Base-by-base conservation (phyloP, 768 basidiomycete genomes). In the Tulasnella sp. region DNA sequence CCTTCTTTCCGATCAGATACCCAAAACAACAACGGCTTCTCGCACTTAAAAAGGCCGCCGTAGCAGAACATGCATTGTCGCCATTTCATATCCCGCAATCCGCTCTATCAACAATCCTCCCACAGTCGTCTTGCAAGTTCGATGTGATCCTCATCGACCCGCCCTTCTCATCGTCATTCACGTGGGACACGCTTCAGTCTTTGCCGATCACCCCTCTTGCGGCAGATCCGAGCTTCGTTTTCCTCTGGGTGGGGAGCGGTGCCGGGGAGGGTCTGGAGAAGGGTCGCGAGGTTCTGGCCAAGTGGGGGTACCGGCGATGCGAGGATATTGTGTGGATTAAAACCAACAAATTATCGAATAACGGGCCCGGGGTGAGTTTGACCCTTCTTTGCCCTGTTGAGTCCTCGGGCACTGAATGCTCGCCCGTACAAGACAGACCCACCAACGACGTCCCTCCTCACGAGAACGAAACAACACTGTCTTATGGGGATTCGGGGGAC, bases 241-340 rank as follows among this genome's bases (percentile, higher is more conserved):
- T 95, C 69, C 75, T 99, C 58, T 98, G 95, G 95, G 92, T 96
- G 1, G 96, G 96, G 4, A 84, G 82, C 63, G 92, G 92, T 2
- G 86, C 87, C 4, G 84, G 85, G 2, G 90, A 89, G 51, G 96
- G 93, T 0, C 76, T 99, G 27, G 96, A 99, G 69, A 78, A 85
- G 32, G 96, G 96, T 0, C 74, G 94, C 32, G 95, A 97, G 70
- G 75, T 94, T 26, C 78, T 99, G 41, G 87, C 85, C 1, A 86
- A 82, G 70, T 99, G 95, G 94, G 96, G 95, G 3, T 95, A 92
- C 68, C 75, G 92, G 44, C 73, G 96, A 52, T 96, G 92, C 67
- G 96, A 99, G 67, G 96, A 99, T 68, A 88, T 99, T n/a, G 89
- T 96, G 3, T 98, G 93, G 94, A 86, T 96, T 58, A 92, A 91